Evolutionary conservation across 148 eudicot species (phyloP).

Genomic region (Camellia sinensis): DNA sequence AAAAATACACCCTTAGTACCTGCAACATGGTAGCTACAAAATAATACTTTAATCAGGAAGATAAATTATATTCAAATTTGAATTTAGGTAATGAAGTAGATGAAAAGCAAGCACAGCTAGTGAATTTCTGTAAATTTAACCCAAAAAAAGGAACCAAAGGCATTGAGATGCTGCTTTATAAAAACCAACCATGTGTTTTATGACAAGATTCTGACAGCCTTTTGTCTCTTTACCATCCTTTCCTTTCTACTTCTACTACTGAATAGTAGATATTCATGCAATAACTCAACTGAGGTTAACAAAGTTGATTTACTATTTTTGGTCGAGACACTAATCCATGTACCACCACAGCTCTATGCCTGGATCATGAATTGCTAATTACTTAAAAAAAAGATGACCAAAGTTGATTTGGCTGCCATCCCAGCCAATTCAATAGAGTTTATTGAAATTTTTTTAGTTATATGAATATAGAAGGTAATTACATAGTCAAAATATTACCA

Average conservation of each 20-base stretch:
- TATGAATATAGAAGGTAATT: neutral
- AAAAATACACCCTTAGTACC: slow-evolving; percentile 71
- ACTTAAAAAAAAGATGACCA: neutral
- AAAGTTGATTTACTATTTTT: neutral
- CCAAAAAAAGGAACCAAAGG: neutral
- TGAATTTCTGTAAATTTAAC: neutral
- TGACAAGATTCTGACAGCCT: neutral
- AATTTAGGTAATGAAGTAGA: slow-evolving; percentile 3
- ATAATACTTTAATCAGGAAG: slow-evolving; percentile 25
- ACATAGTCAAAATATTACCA: neutral
- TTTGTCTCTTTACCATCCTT: neutral
- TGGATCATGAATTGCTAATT: neutral
- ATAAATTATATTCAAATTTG: neutral
- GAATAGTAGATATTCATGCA: neutral
- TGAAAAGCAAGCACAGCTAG: neutral
- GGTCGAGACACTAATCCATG: neutral
- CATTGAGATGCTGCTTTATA: neutral
- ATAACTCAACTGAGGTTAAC: neutral
- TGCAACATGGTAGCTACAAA: slow-evolving; percentile 78
- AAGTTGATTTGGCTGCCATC: neutral
- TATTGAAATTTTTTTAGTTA: neutral
- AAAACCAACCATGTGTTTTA: neutral
- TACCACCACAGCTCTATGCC: no score
- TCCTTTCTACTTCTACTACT: neutral
- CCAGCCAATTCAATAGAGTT: neutral